These are phyloP conservation scores for Talaromyces liani DNA, from an alignment of 495 filamentous ascomycete genomes.

Conservation along the genomic window DNA sequence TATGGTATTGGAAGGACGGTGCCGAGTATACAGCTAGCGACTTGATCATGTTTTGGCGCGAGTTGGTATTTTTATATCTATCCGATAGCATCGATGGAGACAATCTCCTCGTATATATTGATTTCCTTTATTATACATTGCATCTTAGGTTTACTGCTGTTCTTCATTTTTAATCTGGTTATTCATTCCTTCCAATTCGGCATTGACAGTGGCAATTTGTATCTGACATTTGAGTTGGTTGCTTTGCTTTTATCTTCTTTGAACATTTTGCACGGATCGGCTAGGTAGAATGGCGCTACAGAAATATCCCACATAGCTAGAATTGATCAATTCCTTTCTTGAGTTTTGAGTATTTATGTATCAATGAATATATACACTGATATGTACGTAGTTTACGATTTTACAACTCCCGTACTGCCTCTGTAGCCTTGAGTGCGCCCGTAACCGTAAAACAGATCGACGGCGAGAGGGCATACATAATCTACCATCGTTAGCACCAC, in stretches of 20 bases:
- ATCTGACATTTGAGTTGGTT: not conserved
- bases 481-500: constrained; percentile 18
- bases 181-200: not conserved
- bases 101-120: not conserved
- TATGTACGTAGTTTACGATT: not conserved
- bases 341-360: not conserved
- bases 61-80: not conserved
- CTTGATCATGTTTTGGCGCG: not conserved
- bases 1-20: not conserved
- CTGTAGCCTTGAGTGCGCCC: constrained; percentile 41
- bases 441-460: constrained; percentile 46
- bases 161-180: not conserved
- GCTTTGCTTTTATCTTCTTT: not conserved
- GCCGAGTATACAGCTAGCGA: not conserved
- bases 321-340: not conserved
- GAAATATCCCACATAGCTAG: not conserved
- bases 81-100: not conserved
- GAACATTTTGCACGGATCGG: constrained; percentile 2
- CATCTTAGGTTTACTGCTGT: not conserved
- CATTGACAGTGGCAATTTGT: not conserved
- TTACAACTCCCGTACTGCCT: constrained; percentile 16
- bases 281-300: constrained; percentile 6
- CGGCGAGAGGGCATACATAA: constrained; percentile 45
- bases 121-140: not conserved
- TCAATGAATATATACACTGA: not conserved